phyloP scores from a whole-genome alignment of 2,329 filamentous ascomycete genomes.

The Coleophoma cylindrospora region DNA sequence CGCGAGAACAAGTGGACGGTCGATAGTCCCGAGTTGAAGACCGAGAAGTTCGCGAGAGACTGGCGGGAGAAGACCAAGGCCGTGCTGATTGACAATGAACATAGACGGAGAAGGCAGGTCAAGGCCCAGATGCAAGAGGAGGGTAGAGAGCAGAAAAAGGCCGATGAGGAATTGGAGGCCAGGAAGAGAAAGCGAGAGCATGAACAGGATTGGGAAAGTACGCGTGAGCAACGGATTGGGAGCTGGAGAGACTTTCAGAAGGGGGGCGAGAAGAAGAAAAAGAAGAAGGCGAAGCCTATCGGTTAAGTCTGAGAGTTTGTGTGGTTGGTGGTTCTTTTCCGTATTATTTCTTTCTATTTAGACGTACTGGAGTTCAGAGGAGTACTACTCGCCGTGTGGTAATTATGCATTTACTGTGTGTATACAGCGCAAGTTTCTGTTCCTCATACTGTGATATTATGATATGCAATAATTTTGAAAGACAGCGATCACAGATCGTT shows the following conservation, averaged over 20 bases:
- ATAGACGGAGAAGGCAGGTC: slow-evolving; percentile 74
- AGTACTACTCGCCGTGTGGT: no score
- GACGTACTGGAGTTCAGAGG: no score
- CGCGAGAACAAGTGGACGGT: slow-evolving; percentile 90
- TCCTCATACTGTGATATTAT: no score
- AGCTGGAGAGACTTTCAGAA: slow-evolving; percentile 94
- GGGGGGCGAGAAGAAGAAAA: slow-evolving; percentile 58
- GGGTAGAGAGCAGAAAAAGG: slow-evolving; percentile 78
- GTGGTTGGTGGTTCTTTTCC: no score
- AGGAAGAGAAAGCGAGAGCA: slow-evolving; percentile 85
- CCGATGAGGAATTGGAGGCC: slow-evolving; percentile 78
- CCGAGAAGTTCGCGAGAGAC: slow-evolving; percentile 72
- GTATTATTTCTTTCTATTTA: no score
- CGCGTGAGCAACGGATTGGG: slow-evolving; percentile 82
- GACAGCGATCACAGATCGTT: no score
- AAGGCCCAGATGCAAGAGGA: slow-evolving; percentile 97
- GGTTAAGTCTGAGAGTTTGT: slow-evolving; percentile 9
- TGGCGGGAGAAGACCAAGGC: slow-evolving; percentile 89
- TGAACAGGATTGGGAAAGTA: slow-evolving; percentile 93
- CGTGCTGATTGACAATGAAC: slow-evolving; percentile 90
- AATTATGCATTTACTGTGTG: no score
- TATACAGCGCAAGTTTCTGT: no score
- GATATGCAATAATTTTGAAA: no score
- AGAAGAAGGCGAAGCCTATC: slow-evolving; percentile 46
- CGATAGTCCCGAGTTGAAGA: slow-evolving; percentile 82